Evolutionary conservation across 768 basidiomycete genomes (phyloP), one percentile per base, ranked within the genome.

Genomic region (Tremella fuciformis): DNA sequence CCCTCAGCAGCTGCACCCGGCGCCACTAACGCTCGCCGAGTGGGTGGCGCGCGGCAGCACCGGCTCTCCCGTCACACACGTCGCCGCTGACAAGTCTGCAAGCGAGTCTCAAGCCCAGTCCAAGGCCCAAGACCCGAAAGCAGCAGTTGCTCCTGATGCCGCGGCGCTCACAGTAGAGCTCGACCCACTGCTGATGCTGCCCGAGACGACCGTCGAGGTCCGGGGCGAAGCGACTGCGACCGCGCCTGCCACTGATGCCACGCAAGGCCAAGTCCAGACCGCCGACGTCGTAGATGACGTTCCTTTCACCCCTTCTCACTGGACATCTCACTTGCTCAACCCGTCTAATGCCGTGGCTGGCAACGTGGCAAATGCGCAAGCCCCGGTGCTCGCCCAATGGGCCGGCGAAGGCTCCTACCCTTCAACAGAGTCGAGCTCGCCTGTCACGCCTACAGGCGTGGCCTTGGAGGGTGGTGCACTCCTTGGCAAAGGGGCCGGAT

Each of bases 311-410:
- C 29, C 29, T 46, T 22, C 42, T 46, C 42, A 46, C 22, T 46
- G 42, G 42, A 46, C 42, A 18, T 46, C 42, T 18, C 42, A 46
- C 22, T 22, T 46, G n/a, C 42, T 46, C 4, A 46, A 46, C 42
- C 42, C 42, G 7, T 46, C 42, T 4, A 46, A 46, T 22, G 6
- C n/a, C n/a, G 42, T 8, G 6, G 22, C n/a, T 46, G 42, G 42
- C 16, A n/a, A 4, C 8, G 42, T 46, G n/a, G 42, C n/a, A 22
- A 46, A 46, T 46, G 22, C 42, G 4, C 42, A 46, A 46, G 42
- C 7, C 22, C 29, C 29, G 11, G 11, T 34, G 6, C 29, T 34
- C 29, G 29, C 29, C 29, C 42, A 46, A 15, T 46, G 42, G 42
- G 29, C 29, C 6, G 42, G 42, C 22, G 42, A 46, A 46, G n/a